These are phyloP conservation scores for Kwoniella newhampshirensis DNA, from an alignment of 768 basidiomycete species.

Conservation along the genomic window DNA sequence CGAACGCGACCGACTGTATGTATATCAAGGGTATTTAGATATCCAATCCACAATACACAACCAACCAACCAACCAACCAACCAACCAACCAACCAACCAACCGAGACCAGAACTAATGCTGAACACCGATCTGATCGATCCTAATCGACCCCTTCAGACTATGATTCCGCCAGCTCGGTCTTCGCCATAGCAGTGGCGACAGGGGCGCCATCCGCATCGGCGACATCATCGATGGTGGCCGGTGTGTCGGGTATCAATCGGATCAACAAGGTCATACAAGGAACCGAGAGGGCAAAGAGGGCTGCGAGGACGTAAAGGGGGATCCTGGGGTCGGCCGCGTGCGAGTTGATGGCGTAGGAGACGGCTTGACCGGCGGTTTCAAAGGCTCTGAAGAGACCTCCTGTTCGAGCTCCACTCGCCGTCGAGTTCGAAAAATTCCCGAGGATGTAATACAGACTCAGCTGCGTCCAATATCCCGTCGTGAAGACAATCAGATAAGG, in stretches of 20 bases:
- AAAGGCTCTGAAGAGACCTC: constrained; percentile 38
- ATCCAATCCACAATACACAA: neutral
- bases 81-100: neutral
- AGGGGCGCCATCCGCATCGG: too few species aligned
- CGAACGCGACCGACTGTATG: too few species aligned
- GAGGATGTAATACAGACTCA: constrained; percentile 42
- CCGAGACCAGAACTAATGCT: neutral
- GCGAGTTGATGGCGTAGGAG: too few species aligned
- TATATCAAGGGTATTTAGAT: too few species aligned
- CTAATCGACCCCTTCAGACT: neutral
- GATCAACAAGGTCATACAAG: too few species aligned
- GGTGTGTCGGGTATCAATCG: neutral
- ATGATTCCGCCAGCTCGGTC: neutral
- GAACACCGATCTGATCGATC: neutral
- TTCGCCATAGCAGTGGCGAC: neutral
- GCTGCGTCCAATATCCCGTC: constrained; percentile 26
- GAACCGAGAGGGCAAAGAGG: too few species aligned
- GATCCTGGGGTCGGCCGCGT: too few species aligned
- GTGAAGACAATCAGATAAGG: constrained; percentile 24
- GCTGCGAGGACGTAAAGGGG: too few species aligned
- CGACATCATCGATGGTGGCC: neutral
- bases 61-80: neutral
- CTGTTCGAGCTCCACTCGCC: constrained; percentile 29
- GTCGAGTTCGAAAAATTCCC: constrained; percentile 33
- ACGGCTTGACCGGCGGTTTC: constrained; percentile 42